A percentile compares a stretch with the other conserved stretches of the same genome.
phyloP scores from a whole-genome alignment of 306 rosid species.

The Boehmeria nivea region DNA sequence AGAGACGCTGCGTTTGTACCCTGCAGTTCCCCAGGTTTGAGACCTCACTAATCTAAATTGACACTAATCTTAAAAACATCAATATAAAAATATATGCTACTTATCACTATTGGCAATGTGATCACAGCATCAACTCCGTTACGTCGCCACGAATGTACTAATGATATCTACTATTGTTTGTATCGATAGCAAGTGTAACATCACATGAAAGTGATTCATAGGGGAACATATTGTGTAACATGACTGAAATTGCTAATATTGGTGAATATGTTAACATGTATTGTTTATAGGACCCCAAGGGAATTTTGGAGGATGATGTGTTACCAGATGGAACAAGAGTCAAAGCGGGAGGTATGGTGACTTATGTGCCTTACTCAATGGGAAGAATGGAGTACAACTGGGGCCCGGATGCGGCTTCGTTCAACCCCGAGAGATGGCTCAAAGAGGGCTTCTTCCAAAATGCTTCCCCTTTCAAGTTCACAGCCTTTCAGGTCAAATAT shows the following conservation, averaged over 20 bases:
- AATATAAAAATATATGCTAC: not conserved
- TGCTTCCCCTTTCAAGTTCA: slow-evolving; percentile 88
- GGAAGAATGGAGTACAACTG: slow-evolving; percentile 93
- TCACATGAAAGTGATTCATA: too few species aligned
- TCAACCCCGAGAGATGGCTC: slow-evolving; percentile 85
- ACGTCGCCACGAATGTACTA: too few species aligned
- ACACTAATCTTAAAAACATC: not conserved
- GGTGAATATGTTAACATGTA: not conserved
- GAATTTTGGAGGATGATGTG: slow-evolving; percentile 74
- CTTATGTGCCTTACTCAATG: slow-evolving; percentile 95
- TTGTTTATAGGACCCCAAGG: slow-evolving; percentile 69
- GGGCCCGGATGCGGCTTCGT: slow-evolving; percentile 79
- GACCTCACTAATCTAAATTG: not conserved
- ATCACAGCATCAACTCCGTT: too few species aligned
- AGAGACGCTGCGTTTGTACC: slow-evolving; percentile 82
- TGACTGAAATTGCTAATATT: too few species aligned
- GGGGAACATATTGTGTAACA: too few species aligned
- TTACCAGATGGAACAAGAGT: slow-evolving; percentile 88
- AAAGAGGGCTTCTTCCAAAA: slow-evolving; percentile 54
- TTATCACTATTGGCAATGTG: too few species aligned
- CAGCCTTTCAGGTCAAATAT: slow-evolving; percentile 71
- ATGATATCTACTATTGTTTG: too few species aligned
- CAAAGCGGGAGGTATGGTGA: slow-evolving; percentile 96
- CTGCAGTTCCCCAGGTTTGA: slow-evolving; percentile 93
- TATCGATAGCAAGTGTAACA: too few species aligned